Evolutionary conservation across 169 alveolate genomes (phyloP).

Genomic region (Eimeria sp.): DNA sequence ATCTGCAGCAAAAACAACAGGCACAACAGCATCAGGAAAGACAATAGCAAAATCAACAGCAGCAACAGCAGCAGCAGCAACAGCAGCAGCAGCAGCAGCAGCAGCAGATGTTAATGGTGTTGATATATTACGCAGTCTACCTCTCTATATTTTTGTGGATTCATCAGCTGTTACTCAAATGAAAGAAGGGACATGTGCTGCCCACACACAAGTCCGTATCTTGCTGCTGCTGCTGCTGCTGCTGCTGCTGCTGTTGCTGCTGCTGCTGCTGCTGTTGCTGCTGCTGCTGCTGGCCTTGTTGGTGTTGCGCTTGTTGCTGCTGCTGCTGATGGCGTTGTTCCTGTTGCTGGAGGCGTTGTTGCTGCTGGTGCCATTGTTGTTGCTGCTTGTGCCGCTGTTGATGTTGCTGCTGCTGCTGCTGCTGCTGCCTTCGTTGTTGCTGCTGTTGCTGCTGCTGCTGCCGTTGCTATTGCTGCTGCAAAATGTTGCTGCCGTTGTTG

Average conservation of each 20-base stretch:
- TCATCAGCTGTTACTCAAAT: constrained; percentile 67
- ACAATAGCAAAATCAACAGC: neutral
- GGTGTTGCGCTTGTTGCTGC: neutral
- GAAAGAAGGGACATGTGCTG: constrained; percentile 35
- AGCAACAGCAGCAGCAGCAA: constrained; percentile 7
- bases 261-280: neutral
- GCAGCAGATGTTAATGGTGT: neutral
- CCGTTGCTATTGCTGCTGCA: neutral
- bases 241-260: neutral
- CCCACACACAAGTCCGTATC: constrained; percentile 1
- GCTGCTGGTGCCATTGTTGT: neutral
- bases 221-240: constrained; percentile 9
- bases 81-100: constrained; percentile 30
- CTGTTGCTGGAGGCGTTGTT: neutral
- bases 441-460: neutral
- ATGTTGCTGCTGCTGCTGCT: neutral
- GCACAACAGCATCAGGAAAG: neutral
- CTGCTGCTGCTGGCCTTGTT: neutral
- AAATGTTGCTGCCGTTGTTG: no score
- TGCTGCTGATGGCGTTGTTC: neutral
- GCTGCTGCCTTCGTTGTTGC: neutral
- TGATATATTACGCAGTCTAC: constrained; percentile 45
- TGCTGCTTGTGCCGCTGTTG: constrained; percentile 1
- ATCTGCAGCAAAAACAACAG: neutral
- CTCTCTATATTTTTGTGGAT: constrained; percentile 66